phyloP scores from a whole-genome alignment of 139 green algal genomes.

The Coelastrella sp. region DNA sequence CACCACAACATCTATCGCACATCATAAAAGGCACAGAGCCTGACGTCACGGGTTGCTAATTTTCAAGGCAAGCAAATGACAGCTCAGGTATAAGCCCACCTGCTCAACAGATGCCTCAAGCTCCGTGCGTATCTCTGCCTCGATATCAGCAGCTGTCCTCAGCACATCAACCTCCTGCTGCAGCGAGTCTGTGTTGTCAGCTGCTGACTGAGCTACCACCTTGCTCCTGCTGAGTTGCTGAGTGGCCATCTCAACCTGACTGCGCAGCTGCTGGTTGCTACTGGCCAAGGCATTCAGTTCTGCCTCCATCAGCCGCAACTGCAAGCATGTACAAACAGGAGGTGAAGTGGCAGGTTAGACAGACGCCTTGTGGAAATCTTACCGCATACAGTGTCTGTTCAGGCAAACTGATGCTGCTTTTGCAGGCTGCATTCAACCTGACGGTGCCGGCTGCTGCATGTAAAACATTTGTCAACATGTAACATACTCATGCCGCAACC shows the following conservation, averaged over 20 bases:
- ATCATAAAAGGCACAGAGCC: too few species aligned
- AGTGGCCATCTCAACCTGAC: conserved; percentile 14
- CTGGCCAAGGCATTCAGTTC: conserved; percentile 23
- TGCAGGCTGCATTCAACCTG: too few species aligned
- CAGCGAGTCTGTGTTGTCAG: not conserved
- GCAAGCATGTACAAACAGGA: conserved; percentile 7
- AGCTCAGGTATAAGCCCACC: not conserved
- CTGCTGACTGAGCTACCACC: conserved; percentile 28
- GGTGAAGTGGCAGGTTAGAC: too few species aligned
- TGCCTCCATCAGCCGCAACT: conserved; percentile 24
- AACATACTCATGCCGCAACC: not conserved
- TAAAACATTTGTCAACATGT: too few species aligned
- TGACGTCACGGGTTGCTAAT: too few species aligned
- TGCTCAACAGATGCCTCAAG: not conserved
- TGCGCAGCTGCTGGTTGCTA: conserved; percentile 45
- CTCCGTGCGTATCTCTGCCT: conserved; percentile 14
- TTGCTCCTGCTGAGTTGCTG: not conserved
- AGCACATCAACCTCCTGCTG: conserved; percentile 36
- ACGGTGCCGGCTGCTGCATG: not conserved
- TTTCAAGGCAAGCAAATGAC: too few species aligned
- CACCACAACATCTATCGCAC: too few species aligned
- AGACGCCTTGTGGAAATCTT: not conserved
- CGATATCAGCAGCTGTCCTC: conserved; percentile 6
- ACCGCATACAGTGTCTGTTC: too few species aligned
- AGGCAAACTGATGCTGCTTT: too few species aligned